A percentile compares a stretch with the other conserved stretches of the same genome.
Evolutionary conservation across 257 asterid species (phyloP).

Genomic region (Lycium barbarum): DNA sequence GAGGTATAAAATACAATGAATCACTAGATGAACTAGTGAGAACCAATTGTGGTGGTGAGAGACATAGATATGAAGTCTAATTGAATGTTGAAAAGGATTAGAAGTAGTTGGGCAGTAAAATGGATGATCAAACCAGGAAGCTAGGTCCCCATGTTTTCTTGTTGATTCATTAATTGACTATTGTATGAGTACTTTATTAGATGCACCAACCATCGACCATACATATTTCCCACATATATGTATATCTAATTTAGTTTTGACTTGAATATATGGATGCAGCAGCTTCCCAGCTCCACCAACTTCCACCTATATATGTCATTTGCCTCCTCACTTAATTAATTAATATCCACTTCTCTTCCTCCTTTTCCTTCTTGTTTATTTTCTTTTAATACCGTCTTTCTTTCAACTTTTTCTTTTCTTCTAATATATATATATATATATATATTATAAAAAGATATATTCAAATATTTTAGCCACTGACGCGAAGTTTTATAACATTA

Average conservation of each 20-base stretch:
- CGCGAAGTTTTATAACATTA: background rate
- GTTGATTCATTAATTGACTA: background rate
- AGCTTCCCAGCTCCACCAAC: constrained; percentile 29
- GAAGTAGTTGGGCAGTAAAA: constrained; percentile 12
- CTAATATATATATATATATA: too few species aligned
- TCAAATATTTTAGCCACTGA: background rate
- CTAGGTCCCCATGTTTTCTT: constrained; percentile 25
- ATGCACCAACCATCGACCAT: constrained; percentile 2
- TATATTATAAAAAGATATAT: background rate
- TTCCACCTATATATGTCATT: constrained; percentile 11
- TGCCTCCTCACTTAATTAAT: constrained; percentile 2
- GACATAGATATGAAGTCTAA: background rate
- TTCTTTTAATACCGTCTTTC: background rate
- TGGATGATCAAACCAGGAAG: constrained; percentile 3
- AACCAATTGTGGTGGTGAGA: background rate
- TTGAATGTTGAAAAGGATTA: background rate
- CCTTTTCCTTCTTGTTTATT: background rate
- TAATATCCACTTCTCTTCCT: background rate
- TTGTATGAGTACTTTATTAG: background rate
- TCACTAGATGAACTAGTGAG: background rate
- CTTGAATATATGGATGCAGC: background rate
- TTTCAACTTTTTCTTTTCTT: background rate
- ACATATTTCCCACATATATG: background rate
- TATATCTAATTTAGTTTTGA: too few species aligned
- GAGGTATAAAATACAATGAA: background rate